Evolutionary conservation across 2,329 filamentous ascomycete species (phyloP).

Genomic region (Pseudodiploospora longispora): DNA sequence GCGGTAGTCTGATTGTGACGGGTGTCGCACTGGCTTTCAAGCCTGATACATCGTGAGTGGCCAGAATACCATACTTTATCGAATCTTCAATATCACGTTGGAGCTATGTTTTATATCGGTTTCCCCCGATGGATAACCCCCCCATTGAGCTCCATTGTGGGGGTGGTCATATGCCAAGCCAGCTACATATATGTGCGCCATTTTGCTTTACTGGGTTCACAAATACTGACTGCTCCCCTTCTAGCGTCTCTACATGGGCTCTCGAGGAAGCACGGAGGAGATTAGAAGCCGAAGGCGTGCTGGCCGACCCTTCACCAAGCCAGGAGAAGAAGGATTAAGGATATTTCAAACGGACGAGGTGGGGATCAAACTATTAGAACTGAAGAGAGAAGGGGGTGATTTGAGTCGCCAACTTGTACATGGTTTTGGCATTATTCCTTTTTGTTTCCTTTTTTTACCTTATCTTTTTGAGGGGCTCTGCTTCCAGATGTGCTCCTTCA

Average conservation of each 20-base stretch:
- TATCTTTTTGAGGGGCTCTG: constrained; percentile 2
- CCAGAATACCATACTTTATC: not conserved
- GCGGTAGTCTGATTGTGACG: constrained; percentile 66
- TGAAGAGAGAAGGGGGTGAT: constrained; percentile 10
- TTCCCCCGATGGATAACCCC: not conserved
- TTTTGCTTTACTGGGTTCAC: no score
- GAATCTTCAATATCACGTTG: not conserved
- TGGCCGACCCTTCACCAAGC: constrained; percentile 61
- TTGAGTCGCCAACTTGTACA: constrained; percentile 21
- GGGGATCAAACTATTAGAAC: constrained; percentile 5
- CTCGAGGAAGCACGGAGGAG: constrained; percentile 91
- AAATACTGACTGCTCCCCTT: not conserved
- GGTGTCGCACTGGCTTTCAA: constrained; percentile 87
- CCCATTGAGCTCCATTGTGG: not conserved
- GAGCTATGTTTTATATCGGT: no score
- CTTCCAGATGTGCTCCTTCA: constrained; percentile 18
- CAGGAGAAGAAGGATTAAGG: constrained; percentile 43
- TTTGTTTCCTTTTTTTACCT: constrained; percentile 12
- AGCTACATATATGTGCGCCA: not conserved
- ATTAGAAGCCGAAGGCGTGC: constrained; percentile 90
- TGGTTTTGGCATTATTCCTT: constrained; percentile 22
- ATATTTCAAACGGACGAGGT: constrained; percentile 4
- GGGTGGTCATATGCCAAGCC: not conserved
- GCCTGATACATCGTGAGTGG: constrained; percentile 93
- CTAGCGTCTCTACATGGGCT: constrained; percentile 97